Base-by-base conservation (phyloP, 305 asterid species). In the Fraxinus paxiana region DNA sequence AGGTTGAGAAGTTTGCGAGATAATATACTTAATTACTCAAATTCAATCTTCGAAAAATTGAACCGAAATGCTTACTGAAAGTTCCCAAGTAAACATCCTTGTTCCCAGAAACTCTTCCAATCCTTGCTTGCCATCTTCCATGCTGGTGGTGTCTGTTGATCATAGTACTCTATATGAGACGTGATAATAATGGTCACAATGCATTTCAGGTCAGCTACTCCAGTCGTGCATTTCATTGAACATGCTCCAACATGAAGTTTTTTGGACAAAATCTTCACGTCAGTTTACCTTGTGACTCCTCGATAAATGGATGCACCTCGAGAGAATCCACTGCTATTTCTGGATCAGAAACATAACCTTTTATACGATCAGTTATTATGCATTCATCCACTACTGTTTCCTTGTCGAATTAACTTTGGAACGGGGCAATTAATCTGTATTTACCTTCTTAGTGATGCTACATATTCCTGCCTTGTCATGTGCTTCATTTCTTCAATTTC, bases 251-350 rank as follows among this genome's bases (percentile, higher is more conserved):
- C 1, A 5, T 1, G 24, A 54, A 17, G 9, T 51, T n/a, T 17
- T 54, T 54, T 54, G 0, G 1, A 54, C 4, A 54, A 2, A 17
- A 48, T 4, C 6, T 54, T 54, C 10, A 17, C 17, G 6, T 18
- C 1, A 20, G 13, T 37, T 78, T 87, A 94, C 98, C 98, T 93
- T 4, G 98, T 94, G 43, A 94, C 98, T 9, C 98, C 98, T 75
- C 98, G 92, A 80, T 94, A 94, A 72, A 93, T 92, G n/a, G 98
- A 94, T 3, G 97, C 97, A 24, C 98, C 98, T 3, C 97, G 92
- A 56, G 98, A 94, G 83, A 94, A 94, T 34, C 98, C 98, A 43
- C 98, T 94, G 79, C 98, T 94, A 80, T 94, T 94, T 84, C 98
- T 94, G 89, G 33, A 84, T 56, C 4, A 59, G 48, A 73, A 35